Evolutionary conservation across 257 asterid species (phyloP).

Genomic region (Forsythia suspensa): DNA sequence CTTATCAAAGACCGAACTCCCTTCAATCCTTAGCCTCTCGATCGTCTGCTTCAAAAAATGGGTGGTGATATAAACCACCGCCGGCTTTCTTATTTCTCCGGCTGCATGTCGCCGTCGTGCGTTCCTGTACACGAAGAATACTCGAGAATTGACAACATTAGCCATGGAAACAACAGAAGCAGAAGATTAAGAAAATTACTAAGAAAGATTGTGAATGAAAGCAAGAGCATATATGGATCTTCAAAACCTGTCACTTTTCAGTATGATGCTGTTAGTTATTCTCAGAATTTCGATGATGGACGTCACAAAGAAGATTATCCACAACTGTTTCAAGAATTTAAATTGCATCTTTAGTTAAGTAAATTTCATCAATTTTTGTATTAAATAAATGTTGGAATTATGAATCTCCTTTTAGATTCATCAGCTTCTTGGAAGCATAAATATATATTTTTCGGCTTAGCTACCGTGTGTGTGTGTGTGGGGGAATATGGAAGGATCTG

Average conservation of each 20-base stretch:
- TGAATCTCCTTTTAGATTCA: slow-evolving; percentile 18
- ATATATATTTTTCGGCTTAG: slow-evolving; percentile 4
- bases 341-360: slow-evolving; percentile 26
- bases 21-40: not conserved
- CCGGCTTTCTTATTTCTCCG: slow-evolving; percentile 53
- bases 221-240: slow-evolving; percentile 52
- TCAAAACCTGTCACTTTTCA: slow-evolving; percentile 51
- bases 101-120: slow-evolving; percentile 80
- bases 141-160: slow-evolving; percentile 43
- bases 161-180: slow-evolving; percentile 23
- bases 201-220: slow-evolving; percentile 54
- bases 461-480: not conserved
- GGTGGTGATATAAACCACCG: slow-evolving; percentile 39
- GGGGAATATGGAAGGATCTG: no score
- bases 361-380: not conserved
- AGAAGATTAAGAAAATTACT: slow-evolving; percentile 47
- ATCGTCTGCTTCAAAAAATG: slow-evolving; percentile 28
- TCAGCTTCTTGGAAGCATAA: slow-evolving; percentile 7
- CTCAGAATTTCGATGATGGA: slow-evolving; percentile 85
- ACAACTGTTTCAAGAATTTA: slow-evolving; percentile 28
- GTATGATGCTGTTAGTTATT: slow-evolving; percentile 82
- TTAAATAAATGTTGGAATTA: not conserved
- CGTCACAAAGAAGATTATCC: slow-evolving; percentile 41
- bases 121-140: slow-evolving; percentile 72
- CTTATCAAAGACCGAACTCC: not conserved